phyloP scores from a whole-genome alignment of 768 basidiomycete species.

The Panaeolus papilionaceus region DNA sequence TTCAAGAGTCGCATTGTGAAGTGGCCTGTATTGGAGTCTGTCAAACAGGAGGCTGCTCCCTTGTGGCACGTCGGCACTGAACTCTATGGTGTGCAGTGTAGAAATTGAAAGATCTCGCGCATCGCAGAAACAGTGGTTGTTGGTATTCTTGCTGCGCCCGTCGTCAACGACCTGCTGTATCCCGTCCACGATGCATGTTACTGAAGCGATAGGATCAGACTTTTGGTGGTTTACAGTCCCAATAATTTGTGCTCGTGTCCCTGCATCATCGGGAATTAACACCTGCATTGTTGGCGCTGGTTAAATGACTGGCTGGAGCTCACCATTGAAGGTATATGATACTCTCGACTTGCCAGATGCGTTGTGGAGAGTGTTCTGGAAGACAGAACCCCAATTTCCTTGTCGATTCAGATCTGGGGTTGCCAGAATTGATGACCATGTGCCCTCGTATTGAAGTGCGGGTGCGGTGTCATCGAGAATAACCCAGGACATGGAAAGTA shows the following conservation, averaged over 20 bases:
- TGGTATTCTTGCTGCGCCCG: background rate
- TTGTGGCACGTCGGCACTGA: background rate
- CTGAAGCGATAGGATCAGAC: background rate
- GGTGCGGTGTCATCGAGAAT: background rate
- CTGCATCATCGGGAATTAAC: background rate
- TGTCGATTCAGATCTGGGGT: background rate
- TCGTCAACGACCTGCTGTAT: background rate
- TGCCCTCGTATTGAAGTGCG: background rate
- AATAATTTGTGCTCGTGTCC: slow-evolving; percentile 1
- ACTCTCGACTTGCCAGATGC: background rate
- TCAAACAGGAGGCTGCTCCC: background rate
- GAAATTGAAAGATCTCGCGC: background rate
- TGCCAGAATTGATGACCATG: background rate
- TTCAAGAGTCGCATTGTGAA: background rate
- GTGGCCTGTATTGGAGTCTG: background rate
- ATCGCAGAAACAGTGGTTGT: slow-evolving; percentile 8
- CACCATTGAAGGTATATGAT: background rate
- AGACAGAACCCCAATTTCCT: slow-evolving; percentile 2
- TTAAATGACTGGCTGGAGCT: background rate
- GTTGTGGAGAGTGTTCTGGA: background rate
- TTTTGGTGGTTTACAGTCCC: background rate
- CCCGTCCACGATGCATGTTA: background rate
- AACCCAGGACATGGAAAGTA: background rate
- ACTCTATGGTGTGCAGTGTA: slow-evolving; percentile 1
- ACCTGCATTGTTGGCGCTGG: too few species aligned